These are phyloP conservation scores for Irpex rosettiformis DNA, from an alignment of 1,284 basidiomycete species.

Conservation along the genomic window DNA sequence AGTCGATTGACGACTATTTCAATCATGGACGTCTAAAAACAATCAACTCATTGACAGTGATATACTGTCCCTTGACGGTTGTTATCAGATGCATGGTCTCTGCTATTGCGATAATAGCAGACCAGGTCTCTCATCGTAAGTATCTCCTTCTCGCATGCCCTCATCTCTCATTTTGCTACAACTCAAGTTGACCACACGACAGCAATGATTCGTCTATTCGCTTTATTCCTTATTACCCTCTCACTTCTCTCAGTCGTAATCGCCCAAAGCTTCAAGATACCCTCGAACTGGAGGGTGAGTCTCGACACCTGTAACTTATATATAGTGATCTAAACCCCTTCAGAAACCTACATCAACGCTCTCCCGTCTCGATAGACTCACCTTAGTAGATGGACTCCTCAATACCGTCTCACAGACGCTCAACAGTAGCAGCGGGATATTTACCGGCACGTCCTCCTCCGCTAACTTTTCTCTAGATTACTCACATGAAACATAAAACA, in stretches of 20 bases:
- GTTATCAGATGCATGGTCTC: too few relatives aligned
- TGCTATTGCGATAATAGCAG: too few relatives aligned
- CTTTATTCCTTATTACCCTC: too few relatives aligned
- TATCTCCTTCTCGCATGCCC: too few relatives aligned
- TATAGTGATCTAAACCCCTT: not conserved
- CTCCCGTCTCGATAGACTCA: not conserved
- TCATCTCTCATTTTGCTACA: too few relatives aligned
- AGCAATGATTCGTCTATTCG: too few relatives aligned
- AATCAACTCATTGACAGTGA: too few relatives aligned
- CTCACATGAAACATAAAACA: not conserved
- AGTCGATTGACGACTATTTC: too few relatives aligned
- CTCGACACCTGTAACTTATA: not conserved
- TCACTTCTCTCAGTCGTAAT: not conserved
- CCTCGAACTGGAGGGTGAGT: not conserved
- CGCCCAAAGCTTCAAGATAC: not conserved
- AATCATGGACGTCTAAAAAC: too few relatives aligned
- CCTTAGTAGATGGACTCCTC: not conserved
- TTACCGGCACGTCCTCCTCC: not conserved
- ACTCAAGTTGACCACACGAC: too few relatives aligned
- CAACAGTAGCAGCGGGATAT: not conserved
- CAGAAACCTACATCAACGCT: not conserved
- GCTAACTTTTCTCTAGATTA: not conserved
- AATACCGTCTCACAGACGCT: not conserved
- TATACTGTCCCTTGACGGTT: too few relatives aligned
- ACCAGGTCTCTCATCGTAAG: too few relatives aligned